Base-by-base conservation (phyloP, 73 alveolate species). In the Urostyla sp. region DNA sequence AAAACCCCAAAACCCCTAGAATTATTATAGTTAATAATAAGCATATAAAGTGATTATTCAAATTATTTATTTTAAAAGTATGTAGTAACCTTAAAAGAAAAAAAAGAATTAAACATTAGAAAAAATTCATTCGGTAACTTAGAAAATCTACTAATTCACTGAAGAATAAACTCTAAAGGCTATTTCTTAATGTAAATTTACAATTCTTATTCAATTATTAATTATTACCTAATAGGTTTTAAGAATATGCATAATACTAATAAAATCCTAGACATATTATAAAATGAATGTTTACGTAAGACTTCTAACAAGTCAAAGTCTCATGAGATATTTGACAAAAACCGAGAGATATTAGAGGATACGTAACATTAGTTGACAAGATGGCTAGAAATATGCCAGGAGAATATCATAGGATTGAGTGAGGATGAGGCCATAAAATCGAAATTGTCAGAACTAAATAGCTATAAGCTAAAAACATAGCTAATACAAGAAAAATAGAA, bases 241-340 rank as follows among this genome's bases (percentile, higher is more conserved):
- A 36, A 37, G 26, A 63, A 63, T 37, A 63, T 63, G 79, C n/a
- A 20, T 7, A 63, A 63, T 23, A 63, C 79, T 20, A 63, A 31
- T 37, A 30, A 63, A 1, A 21, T 63, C 31, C 37, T 63, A 27
- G 21, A 20, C 31, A 13, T 40, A 50, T 60, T 63, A 6, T 57
- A 63, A 10, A 13, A 37, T 6, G 54, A 63, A n/a, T n/a, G n/a
- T 15, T 20, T 43, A 38, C 45, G 3, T n/a, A 32, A 5, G 2
- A 49, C 13, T 20, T 8, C 44, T 57, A 63, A 63, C 20, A 60
- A 63, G 4, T 38, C 26, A 36, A 34, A 63, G 13, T 40, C 43
- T 63, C 60, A 63, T 37, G 24, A 40, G 26, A 37, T 63, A 27
- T 60, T 63, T 1, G 24, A 27, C 31, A 63, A 63, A 23, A 63